Evolutionary conservation across 495 filamentous ascomycete species (phyloP).

Genomic region (Talaromyces adpressus): DNA sequence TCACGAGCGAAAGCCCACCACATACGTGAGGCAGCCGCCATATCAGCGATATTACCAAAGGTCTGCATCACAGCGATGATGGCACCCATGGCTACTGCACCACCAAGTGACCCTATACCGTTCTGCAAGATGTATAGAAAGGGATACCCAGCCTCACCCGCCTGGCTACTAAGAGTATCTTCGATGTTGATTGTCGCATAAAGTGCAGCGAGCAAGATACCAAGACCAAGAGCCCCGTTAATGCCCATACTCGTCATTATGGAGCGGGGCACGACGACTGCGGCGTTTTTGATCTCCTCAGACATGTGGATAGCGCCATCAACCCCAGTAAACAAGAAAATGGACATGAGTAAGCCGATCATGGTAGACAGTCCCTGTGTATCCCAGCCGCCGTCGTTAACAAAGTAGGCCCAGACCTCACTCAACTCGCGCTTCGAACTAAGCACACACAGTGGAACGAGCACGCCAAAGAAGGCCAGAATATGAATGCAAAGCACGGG

Average conservation of each 20-base stretch:
- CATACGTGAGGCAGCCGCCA: too few relatives aligned
- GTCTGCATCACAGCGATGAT: too few relatives aligned
- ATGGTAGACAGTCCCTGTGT: slow-evolving; percentile 30
- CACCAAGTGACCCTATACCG: too few relatives aligned
- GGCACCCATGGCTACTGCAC: too few relatives aligned
- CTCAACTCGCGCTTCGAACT: slow-evolving; percentile 29
- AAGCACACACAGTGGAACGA: slow-evolving; percentile 41
- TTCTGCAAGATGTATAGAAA: background rate
- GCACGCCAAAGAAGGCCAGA: slow-evolving; percentile 42
- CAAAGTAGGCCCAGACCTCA: slow-evolving; percentile 40
- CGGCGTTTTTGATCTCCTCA: slow-evolving; percentile 44
- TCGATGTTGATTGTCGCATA: slow-evolving; percentile 11
- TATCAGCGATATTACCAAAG: too few relatives aligned
- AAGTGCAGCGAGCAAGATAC: slow-evolving; percentile 39
- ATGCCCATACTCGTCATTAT: slow-evolving; percentile 38
- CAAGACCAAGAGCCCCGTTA: slow-evolving; percentile 42
- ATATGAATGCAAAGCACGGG: slow-evolving; percentile 42
- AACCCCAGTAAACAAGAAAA: slow-evolving; percentile 39
- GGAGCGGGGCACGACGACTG: slow-evolving; percentile 35
- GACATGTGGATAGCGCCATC: slow-evolving; percentile 44
- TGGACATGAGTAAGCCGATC: slow-evolving; percentile 23
- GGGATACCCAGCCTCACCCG: slow-evolving; percentile 2
- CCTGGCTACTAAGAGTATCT: background rate
- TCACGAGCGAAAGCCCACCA: too few relatives aligned
- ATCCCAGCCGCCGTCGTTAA: slow-evolving; percentile 37